Base-by-base conservation (phyloP, 2,329 filamentous ascomycete species). In the Chaetomiaceae sp. region DNA sequence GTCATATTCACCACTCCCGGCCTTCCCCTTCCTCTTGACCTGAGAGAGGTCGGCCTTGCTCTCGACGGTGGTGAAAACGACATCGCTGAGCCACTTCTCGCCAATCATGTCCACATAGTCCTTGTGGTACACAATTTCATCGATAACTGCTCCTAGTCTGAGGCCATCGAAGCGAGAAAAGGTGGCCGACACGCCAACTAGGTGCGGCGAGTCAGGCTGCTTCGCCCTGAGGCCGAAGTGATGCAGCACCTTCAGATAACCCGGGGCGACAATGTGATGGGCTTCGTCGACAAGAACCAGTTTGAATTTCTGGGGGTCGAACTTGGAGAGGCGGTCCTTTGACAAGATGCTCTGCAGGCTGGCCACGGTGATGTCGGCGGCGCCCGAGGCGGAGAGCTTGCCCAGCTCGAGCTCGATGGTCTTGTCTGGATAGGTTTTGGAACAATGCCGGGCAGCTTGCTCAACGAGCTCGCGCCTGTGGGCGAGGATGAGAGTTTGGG, bases 121-220 rank as follows among this genome's bases (percentile, higher is more conserved):
- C 69, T 90, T 94, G 69, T 97, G 92, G 63, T 96, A 97, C 43
- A 96, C 92, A 56, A 97, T 96, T 65, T 95, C 87, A 62, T 97
- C 92, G 62, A 97, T 94, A 29, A 87, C 91, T 11, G 85, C 77
- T 1, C 91, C 91, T 1, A 97, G 76, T 54, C 81, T 84, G 29
- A 95, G 73, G 0, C 92, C 92, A 65, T 97, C 92, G 55, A 90
- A 90, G 43, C 92, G 75, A 10, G 82, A 84, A 53, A 86, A 79
- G 0, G 83, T 86, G 3, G 94, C 94, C 9, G 92, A 71, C 3
- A 99, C 91, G 5, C 94, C 94, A 11, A 99, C 86, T 13, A 99
- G 74, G 16, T 83, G 80, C 0, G 89, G 86, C 11, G 79, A 75
- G 32, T 69, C 60, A 1, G 66, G 70, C 11, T 76, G 73, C 58